Evolutionary conservation across 2,329 filamentous ascomycete species (phyloP), one percentile per base, ranked within the genome.

Genomic region (Colletotrichum caudatum): DNA sequence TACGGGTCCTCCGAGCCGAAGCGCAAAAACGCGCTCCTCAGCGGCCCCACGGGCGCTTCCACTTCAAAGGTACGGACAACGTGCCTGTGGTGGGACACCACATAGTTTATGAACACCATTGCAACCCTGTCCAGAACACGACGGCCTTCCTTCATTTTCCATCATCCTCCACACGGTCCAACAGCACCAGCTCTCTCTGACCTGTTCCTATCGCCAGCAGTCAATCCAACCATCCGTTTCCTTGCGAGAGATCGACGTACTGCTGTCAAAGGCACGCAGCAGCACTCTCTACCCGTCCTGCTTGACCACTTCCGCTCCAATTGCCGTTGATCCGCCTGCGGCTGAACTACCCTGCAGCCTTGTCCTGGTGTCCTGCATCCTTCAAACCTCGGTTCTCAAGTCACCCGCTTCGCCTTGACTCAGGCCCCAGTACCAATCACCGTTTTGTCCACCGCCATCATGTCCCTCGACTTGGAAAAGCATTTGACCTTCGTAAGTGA

Each of bases 381-480:
- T 69, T 54, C 65, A 72, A 71, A 56, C 69, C 69, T 72, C 69
- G 65, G 69, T 53, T 72, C 41, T 26, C 59, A 54, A 54, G 35
- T 64, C 46, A 59, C 39, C 54, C 54, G 66, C 60, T 46, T 64
- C 26, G 37, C 54, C 46, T 46, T 56, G 59, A 46, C 65, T 64
- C n/a, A 60, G 46, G 54, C 62, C 67, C 59, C 61, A 71, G 57
- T 39, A 63, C 44, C 67, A 29, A 39, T 44, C 46, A 29, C 37
- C 61, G 61, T 41, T 67, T 26, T 46, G 12, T 57, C 64, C 29
- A 53, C 57, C 64, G 64, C 73, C 76, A 78, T 73, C 74, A 91
- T 91, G 89, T 89, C 89, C 76, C 88, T 96, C 78, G 91, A 95
- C 78, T 87, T 96, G 64, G 93, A 96, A 84, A 92, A 90, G 80